Conservation (phyloP, 768 basidiomycete species). For the Favolaschia claudopus region DNA sequence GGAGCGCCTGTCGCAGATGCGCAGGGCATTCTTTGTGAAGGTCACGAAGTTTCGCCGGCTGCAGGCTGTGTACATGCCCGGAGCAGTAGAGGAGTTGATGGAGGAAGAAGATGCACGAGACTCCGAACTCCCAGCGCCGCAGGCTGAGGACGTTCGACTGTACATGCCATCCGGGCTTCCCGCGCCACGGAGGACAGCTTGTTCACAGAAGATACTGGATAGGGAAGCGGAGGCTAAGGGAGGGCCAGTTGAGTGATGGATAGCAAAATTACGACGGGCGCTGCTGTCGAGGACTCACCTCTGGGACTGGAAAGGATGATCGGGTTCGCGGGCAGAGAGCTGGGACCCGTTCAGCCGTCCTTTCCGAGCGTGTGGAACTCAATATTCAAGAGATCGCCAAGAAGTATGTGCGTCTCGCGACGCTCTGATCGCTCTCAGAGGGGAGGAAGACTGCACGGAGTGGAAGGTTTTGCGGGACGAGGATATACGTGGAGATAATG, state of each 20-base stretch:
- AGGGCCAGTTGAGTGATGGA: too few species aligned
- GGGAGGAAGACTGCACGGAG: background rate
- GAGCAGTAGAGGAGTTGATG: background rate
- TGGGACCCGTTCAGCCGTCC: conserved; percentile 10
- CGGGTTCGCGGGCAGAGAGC: background rate
- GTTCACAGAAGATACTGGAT: background rate
- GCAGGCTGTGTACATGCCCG: conserved; percentile 13
- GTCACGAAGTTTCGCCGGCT: background rate
- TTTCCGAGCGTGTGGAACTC: background rate
- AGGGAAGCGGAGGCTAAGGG: conserved; percentile 14
- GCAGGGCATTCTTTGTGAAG: conserved; percentile 1
- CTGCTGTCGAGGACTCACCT: too few species aligned
- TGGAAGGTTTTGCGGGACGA: background rate
- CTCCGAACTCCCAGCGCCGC: background rate
- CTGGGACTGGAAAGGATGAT: too few species aligned
- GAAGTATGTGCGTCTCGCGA: background rate
- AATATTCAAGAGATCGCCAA: background rate
- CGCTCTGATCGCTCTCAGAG: background rate
- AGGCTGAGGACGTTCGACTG: conserved; percentile 11
- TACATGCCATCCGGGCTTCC: conserved; percentile 11
- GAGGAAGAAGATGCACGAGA: conserved; percentile 12
- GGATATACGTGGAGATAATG: background rate
- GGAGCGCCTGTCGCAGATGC: conserved; percentile 7
- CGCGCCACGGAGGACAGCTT: background rate
- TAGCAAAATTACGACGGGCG: too few species aligned